These are phyloP conservation scores for Aspergillus carbonarius DNA, from an alignment of 2,329 filamentous ascomycete species.

Conservation along the genomic window DNA sequence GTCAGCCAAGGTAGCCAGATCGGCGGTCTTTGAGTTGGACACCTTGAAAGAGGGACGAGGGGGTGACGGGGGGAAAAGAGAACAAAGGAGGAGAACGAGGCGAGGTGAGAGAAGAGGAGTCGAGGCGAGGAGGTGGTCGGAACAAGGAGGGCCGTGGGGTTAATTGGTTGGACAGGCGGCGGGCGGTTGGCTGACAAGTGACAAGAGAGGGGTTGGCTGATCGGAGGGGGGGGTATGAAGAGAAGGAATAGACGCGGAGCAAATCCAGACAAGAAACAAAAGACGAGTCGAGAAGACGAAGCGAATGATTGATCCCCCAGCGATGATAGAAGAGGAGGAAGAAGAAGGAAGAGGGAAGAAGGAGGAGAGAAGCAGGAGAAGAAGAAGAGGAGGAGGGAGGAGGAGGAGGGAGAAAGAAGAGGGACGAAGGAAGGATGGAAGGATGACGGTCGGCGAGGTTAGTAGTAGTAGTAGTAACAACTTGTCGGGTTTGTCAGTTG, in stretches of 20 bases:
- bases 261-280: not conserved
- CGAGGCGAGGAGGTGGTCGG: slow-evolving; percentile 7
- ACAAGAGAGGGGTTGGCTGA: slow-evolving; percentile 11
- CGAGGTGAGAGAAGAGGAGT: slow-evolving; percentile 2
- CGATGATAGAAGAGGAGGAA: not conserved
- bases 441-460: not conserved
- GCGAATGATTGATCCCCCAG: slow-evolving; percentile 2
- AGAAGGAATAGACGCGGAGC: not conserved
- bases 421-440: not conserved
- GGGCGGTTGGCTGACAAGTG: slow-evolving; percentile 13
- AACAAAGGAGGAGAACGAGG: slow-evolving; percentile 2
- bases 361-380: slow-evolving; percentile 10
- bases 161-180: slow-evolving; percentile 7
- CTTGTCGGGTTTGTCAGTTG: slow-evolving; percentile 9
- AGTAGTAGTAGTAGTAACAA: too few species aligned
- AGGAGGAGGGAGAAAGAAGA: slow-evolving; percentile 1
- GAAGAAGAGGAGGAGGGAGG: not conserved
- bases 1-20: slow-evolving; percentile 40
- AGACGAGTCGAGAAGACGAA: slow-evolving; percentile 1
- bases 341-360: slow-evolving; percentile 2
- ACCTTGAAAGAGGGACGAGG: slow-evolving; percentile 15
- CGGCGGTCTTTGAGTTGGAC: slow-evolving; percentile 26
- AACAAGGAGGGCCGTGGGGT: slow-evolving; percentile 18
- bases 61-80: slow-evolving; percentile 4
- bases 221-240: not conserved